Conservation (phyloP, 148 eudicot species). For the Vaccinium darrowii region DNA sequence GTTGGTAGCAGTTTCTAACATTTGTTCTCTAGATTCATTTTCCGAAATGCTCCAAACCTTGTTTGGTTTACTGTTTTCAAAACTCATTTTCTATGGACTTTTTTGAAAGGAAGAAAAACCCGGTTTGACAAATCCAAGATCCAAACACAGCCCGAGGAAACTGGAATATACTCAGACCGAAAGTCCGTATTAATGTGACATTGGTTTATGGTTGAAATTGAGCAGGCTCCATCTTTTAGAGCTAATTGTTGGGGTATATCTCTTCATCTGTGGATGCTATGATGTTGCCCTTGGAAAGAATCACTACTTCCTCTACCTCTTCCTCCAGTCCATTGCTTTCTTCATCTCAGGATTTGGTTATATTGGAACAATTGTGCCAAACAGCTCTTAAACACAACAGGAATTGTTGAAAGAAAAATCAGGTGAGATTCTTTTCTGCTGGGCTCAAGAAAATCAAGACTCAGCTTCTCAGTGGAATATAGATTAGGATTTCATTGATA, state of each 20-base stretch:
- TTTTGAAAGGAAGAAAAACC: too few species aligned
- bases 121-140: neutral
- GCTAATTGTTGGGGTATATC: constrained; percentile 53
- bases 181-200: neutral
- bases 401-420: neutral
- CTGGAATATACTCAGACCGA: neutral
- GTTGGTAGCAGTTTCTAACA: neutral
- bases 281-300: constrained; percentile 50
- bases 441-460: neutral
- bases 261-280: constrained; percentile 68
- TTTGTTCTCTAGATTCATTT: too few species aligned
- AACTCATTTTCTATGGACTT: neutral
- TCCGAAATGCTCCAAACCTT: neutral
- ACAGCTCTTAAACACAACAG: constrained; percentile 19
- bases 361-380: constrained; percentile 62
- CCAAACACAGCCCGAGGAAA: neutral
- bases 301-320: constrained; percentile 64
- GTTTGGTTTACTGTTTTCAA: neutral
- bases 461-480: neutral
- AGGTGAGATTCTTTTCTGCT: neutral
- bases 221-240: constrained; percentile 52
- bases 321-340: constrained; percentile 67
- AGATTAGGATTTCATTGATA: neutral
- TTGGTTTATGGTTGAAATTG: neutral
- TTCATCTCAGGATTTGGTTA: constrained; percentile 71